Conservation (phyloP, 73 alveolate genomes). For the Tetrahymena thermophila region DNA sequence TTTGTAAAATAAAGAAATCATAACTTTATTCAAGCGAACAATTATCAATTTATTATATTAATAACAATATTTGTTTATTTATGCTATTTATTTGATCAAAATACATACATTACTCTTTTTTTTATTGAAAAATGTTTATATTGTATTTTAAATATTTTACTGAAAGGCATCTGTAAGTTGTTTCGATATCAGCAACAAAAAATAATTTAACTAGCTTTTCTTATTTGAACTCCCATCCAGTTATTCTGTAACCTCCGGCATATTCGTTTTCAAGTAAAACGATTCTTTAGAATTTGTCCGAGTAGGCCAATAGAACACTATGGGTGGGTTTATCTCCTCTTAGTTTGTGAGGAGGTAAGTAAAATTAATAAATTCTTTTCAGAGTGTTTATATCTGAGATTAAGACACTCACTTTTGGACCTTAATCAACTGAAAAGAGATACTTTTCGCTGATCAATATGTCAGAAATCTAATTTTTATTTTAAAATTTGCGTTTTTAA, state of each 20-base stretch:
- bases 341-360: not conserved
- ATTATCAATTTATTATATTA: not conserved
- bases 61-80: not conserved
- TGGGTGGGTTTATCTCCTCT: not conserved
- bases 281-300: not conserved
- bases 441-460: not conserved
- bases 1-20: too few relatives aligned
- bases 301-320: not conserved
- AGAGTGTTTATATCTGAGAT: not conserved
- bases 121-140: not conserved
- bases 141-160: not conserved
- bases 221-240: not conserved
- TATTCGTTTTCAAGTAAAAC: not conserved
- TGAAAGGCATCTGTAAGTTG: not conserved
- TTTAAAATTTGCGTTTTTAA: not conserved
- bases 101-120: not conserved
- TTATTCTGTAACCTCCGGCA: not conserved
- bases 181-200: not conserved
- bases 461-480: not conserved
- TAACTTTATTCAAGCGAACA: not conserved
- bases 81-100: not conserved
- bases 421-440: not conserved
- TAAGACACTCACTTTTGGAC: not conserved
- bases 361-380: not conserved
- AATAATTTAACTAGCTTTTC: not conserved